Conservation (phyloP, 176 grass and related monocot species). For the Paspalum vaginatum region DNA sequence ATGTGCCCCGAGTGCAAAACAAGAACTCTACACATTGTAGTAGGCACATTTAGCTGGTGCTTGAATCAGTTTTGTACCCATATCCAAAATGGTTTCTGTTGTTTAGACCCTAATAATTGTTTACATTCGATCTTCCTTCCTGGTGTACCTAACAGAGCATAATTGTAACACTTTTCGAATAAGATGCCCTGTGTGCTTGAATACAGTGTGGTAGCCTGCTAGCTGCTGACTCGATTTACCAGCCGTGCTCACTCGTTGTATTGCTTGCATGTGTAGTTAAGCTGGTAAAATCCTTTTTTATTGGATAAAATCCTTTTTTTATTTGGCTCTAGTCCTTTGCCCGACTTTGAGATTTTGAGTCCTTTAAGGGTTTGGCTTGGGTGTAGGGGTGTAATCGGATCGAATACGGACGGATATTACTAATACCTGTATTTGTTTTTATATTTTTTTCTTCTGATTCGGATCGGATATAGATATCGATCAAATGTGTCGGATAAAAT, state of each 20-base stretch:
- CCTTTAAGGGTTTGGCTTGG: no score
- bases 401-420: no score
- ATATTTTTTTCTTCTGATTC: no score
- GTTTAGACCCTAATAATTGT: conserved; percentile 45
- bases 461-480: no score
- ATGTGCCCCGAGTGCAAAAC: conserved; percentile 32
- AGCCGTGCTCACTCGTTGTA: not conserved
- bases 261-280: not conserved
- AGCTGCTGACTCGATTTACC: not conserved
- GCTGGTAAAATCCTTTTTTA: not conserved
- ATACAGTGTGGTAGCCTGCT: conserved; percentile 13
- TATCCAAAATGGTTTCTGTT: conserved; percentile 23
- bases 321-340: no score
- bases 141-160: conserved; percentile 3
- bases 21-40: conserved; percentile 37
- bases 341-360: no score
- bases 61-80: conserved; percentile 43
- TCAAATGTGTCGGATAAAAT: no score
- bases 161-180: conserved; percentile 19
- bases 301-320: no score
- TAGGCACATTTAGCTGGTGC: conserved; percentile 44
- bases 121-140: not conserved
- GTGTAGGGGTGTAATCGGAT: no score
- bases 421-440: no score
- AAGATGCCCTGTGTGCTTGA: conserved; percentile 18